phyloP scores from a whole-genome alignment of 305 asterid species.

The Fraxinus nigra region DNA sequence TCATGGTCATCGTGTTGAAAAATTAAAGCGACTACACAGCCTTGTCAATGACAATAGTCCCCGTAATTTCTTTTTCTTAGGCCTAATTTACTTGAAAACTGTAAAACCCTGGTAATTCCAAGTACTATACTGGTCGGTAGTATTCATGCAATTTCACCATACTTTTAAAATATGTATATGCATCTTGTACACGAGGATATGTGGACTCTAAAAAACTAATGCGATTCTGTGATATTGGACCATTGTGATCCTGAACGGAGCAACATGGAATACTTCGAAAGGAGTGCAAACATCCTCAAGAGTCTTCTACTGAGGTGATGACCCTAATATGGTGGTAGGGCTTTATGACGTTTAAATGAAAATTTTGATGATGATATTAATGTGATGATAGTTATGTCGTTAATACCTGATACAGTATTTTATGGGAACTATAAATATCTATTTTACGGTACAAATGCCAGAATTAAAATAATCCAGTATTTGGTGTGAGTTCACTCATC shows the following conservation, averaged over 20 bases:
- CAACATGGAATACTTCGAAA: background rate
- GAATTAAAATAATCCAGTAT: background rate
- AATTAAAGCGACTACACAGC: background rate
- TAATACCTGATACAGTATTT: background rate
- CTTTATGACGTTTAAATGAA: background rate
- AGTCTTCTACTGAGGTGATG: background rate
- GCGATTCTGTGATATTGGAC: background rate
- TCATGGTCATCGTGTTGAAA: background rate
- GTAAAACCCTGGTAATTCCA: background rate
- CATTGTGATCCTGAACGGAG: background rate
- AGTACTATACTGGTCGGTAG: background rate
- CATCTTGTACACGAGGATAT: background rate
- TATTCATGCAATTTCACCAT: background rate
- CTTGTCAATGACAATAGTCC: background rate
- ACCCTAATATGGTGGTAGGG: background rate
- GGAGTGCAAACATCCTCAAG: background rate
- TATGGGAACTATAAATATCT: background rate
- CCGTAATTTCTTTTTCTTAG: background rate
- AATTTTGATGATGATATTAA: background rate
- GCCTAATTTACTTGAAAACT: background rate
- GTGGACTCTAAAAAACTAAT: background rate
- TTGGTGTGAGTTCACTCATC: background rate
- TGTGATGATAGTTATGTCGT: background rate
- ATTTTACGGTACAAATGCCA: background rate
- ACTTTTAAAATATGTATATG: background rate